These are phyloP conservation scores for Penicillium olsonii DNA, from an alignment of 2,329 filamentous ascomycete species.

Conservation along the genomic window DNA sequence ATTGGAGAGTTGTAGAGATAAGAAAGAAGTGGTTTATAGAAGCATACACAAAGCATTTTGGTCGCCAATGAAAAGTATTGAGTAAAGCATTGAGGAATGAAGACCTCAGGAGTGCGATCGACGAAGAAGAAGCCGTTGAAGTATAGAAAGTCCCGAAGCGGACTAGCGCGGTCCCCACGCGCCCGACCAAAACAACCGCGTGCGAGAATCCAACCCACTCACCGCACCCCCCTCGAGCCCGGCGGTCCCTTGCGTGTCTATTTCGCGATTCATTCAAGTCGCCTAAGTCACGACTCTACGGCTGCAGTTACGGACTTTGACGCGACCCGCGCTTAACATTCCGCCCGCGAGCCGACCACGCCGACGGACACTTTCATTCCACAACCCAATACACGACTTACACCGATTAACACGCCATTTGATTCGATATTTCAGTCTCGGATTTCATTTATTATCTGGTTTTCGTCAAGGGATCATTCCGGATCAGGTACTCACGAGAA, in stretches of 20 bases:
- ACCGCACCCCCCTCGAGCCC: slow-evolving; percentile 3
- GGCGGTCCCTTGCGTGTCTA: slow-evolving; percentile 24
- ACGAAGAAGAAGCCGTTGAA: slow-evolving; percentile 3
- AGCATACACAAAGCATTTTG: not conserved
- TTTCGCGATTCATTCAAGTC: slow-evolving; percentile 6
- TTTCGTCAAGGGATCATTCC: not conserved
- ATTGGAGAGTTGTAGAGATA: slow-evolving; percentile 3
- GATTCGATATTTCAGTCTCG: not conserved
- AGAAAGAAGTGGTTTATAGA: not conserved
- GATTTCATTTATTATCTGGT: not conserved
- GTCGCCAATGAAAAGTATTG: not conserved
- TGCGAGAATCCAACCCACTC: slow-evolving; percentile 31
- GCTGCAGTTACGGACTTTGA: not conserved
- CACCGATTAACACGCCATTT: not conserved
- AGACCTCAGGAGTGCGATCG: not conserved
- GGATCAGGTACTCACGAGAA: not conserved
- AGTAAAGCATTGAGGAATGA: not conserved
- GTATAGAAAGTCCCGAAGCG: slow-evolving; percentile 27
- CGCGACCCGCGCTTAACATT: slow-evolving; percentile 13
- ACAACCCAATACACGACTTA: slow-evolving; percentile 4
- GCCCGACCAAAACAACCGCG: slow-evolving; percentile 45
- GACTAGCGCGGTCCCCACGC: slow-evolving; percentile 40
- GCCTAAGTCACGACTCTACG: not conserved
- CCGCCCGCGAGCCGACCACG: slow-evolving; percentile 3
- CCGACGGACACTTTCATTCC: not conserved